Evolutionary conservation across 257 asterid genomes (phyloP).

Genomic region (Primulina huaijiensis): DNA sequence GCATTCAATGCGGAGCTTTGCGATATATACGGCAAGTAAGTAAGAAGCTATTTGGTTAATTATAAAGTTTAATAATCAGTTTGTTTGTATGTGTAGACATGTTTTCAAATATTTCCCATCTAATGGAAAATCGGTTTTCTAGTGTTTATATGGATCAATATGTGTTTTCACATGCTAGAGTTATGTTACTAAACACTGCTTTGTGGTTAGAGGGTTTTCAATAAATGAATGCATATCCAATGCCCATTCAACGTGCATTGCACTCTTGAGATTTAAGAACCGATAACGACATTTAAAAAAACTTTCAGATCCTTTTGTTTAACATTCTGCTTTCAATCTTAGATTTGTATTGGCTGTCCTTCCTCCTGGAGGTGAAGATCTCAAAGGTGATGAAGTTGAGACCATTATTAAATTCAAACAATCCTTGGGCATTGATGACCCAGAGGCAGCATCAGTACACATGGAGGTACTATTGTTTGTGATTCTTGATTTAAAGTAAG

Average conservation of each 20-base stretch:
- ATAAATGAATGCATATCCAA: too few relatives aligned
- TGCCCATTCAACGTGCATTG: too few relatives aligned
- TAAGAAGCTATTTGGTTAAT: not conserved
- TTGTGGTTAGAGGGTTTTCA: too few relatives aligned
- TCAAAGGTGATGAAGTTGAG: slow-evolving; percentile 87
- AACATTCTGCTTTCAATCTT: slow-evolving; percentile 1
- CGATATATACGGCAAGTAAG: slow-evolving; percentile 87
- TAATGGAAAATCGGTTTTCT: not conserved
- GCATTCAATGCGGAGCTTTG: slow-evolving; percentile 85
- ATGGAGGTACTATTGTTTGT: slow-evolving; percentile 66
- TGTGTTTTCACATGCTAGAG: not conserved
- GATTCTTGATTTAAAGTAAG: slow-evolving; percentile 10
- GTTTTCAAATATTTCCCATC: not conserved
- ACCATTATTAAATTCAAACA: slow-evolving; percentile 67
- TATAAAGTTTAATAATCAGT: slow-evolving; percentile 7
- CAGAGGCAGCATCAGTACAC: slow-evolving; percentile 96
- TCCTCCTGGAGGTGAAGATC: slow-evolving; percentile 84
- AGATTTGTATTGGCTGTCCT: slow-evolving; percentile 78
- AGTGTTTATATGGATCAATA: not conserved
- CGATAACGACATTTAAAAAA: not conserved
- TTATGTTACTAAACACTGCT: too few relatives aligned
- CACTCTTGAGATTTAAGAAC: too few relatives aligned
- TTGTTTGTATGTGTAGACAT: slow-evolving; percentile 19
- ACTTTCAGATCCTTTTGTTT: not conserved
- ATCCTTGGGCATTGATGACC: slow-evolving; percentile 95